Conservation (phyloP, 305 asterid species). For the Stenogyne calaminthoides region DNA sequence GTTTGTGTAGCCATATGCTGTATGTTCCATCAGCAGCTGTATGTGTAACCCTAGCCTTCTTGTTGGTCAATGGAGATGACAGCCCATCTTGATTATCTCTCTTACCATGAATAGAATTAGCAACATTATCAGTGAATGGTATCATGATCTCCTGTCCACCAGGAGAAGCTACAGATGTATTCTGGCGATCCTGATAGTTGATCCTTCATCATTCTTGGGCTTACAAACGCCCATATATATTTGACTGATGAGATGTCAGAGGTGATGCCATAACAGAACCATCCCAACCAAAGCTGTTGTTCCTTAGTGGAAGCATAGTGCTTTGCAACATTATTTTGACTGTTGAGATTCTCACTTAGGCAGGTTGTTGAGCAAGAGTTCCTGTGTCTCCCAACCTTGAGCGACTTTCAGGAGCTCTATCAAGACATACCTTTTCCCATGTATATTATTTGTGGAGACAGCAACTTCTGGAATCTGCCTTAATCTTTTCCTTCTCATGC, state of each 20-base stretch:
- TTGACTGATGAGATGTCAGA: slow-evolving; percentile 56
- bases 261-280: slow-evolving; percentile 62
- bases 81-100: slow-evolving; percentile 80
- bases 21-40: slow-evolving; percentile 52
- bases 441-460: slow-evolving; percentile 51
- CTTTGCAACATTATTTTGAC: slow-evolving; percentile 60
- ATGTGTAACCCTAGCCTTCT: slow-evolving; percentile 65
- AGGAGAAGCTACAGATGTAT: slow-evolving; percentile 66
- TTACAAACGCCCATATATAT: slow-evolving; percentile 57
- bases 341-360: slow-evolving; percentile 52
- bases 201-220: slow-evolving; percentile 81
- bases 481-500: slow-evolving; percentile 75
- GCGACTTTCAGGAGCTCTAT: slow-evolving; percentile 70
- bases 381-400: slow-evolving; percentile 66
- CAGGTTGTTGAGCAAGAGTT: slow-evolving; percentile 55
- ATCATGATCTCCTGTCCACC: slow-evolving; percentile 71
- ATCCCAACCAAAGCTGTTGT: slow-evolving; percentile 73
- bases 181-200: slow-evolving; percentile 58
- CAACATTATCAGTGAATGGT: slow-evolving; percentile 53
- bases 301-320: slow-evolving; percentile 56
- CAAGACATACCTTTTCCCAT: slow-evolving; percentile 67
- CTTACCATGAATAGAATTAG: slow-evolving; percentile 68
- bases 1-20: slow-evolving; percentile 63
- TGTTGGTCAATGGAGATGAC: slow-evolving; percentile 62
- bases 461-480: slow-evolving; percentile 66